Base-by-base conservation (phyloP, 2,329 filamentous ascomycete genomes). In the Coniochaeta sp. region DNA sequence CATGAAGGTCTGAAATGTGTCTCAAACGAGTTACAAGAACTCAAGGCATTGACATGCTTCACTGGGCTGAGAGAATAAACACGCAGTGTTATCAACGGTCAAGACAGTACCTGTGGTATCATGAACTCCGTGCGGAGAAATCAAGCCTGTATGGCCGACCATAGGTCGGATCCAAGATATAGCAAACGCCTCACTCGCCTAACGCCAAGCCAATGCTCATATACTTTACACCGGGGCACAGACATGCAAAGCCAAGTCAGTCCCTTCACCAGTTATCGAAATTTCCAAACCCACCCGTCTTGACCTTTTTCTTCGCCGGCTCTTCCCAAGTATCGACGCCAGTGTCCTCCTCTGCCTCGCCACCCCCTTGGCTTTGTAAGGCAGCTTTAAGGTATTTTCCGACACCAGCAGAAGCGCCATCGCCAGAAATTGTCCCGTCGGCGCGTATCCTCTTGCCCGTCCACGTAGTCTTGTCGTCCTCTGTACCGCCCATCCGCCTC, bases 401-500 rank as follows among this genome's bases (percentile, higher is more conserved):
- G 14, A 86, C 85, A 5, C 74, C 75, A 7, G 75, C 77, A 12
- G 73, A 73, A 16, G 73, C 72, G 31, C 75, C 74, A 16, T 70
- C 72, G 31, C 72, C 70, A 1, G 81, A 81, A 1, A 85, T 78
- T 0, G 79, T 84, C 1, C 86, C 89, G 67, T 89, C 85, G 1
- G 79, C 81, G 28, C 92, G 80, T 57, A 99, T 85, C 44, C 93
- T 81, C 77, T 98, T 99, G 3, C 95, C 95, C 3, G 95, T 98
- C 95, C 95, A 99, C 3, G 95, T 99, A 1, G 90, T 88, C 71
- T 85, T 86, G 68, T 98, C 92, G 69, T 97, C 93, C 59, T 96
- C 93, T 1, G 87, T 89, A 2, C 89, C 90, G 31, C 90, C 91
- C 59, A 80, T 77, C 60, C 78, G 77, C 68, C 79, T 79, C 12